Base-by-base conservation (phyloP, 371 early-diverging fungal species). In the Syncephalastrum racemosum region DNA sequence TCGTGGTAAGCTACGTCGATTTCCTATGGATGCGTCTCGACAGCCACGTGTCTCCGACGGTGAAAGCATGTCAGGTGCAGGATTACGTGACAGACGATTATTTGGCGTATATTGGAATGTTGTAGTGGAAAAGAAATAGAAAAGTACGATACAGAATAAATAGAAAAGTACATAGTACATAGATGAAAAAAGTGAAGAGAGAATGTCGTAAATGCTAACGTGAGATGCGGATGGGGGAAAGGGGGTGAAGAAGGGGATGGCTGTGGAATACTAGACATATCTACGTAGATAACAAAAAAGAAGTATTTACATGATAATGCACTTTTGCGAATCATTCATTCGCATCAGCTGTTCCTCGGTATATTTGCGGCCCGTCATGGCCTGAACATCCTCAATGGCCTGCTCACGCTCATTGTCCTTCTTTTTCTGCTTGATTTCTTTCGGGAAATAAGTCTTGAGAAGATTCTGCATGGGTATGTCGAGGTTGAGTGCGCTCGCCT, bases 401-500 rank as follows among this genome's bases (percentile, higher is more conserved):
- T 84, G 81, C 51, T 89, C 89, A 16, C 73, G 72, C 47, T 84
- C 85, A 24, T 82, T 81, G 0, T 89, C 89, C 50, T 67, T 74
- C 53, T 81, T 81, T 60, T 85, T 88, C 54, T 81, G 77, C 46
- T 84, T 84, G 63, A 89, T 83, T 56, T 91, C 91, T 51, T 71
- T 72, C 19, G 90, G 90, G 56, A 91, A 90, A 57, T 89, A 88
- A 12, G 83, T 64, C 54, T 82, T 80, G 54, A 91, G 56, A 45
- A 88, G 84, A 56, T 87, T 88, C 59, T 83, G 75, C 59, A 89
- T 56, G 2, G 85, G 66, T 42, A 72, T 63, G 52, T 91, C 90
- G 36, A 91, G 56, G 43, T 86, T 82, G 15, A 66, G 25, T 7
- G 81, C 76, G 22, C 83, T 74, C 0, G 90, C 91, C 0, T 70